These are phyloP conservation scores for Colletotrichum navitas DNA, from an alignment of 2,329 filamentous ascomycete species.

Conservation along the genomic window DNA sequence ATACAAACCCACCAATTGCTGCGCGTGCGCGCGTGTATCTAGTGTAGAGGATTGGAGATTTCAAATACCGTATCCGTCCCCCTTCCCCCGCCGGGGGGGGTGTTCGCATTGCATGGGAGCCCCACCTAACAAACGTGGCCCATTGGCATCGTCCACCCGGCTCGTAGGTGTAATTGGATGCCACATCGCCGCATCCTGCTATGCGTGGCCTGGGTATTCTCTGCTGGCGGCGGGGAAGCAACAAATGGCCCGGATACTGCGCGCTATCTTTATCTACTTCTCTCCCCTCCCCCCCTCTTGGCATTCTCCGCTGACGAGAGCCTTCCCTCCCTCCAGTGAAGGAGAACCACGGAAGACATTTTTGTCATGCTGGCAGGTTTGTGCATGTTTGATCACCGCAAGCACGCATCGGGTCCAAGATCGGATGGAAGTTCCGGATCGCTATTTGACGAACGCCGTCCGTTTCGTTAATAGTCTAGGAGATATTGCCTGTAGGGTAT, in stretches of 20 bases:
- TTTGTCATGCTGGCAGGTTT: not conserved
- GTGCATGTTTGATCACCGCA: constrained; percentile 26
- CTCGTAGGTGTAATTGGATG: not conserved
- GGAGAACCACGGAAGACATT: constrained; percentile 17
- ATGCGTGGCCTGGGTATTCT: not conserved
- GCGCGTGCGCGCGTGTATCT: not conserved
- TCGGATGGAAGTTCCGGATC: constrained; percentile 17
- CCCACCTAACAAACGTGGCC: constrained; percentile 1
- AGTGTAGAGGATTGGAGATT: constrained; percentile 13
- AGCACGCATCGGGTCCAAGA: constrained; percentile 19
- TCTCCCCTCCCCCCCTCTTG: not conserved
- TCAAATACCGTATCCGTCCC: constrained; percentile 27
- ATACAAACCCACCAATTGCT: constrained; percentile 16
- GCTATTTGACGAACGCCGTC: not conserved
- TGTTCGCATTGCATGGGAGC: not conserved
- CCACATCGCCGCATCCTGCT: not conserved
- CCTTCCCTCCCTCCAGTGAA: constrained; percentile 27
- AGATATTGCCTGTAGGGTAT: not conserved
- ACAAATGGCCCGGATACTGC: not conserved
- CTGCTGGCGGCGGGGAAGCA: not conserved
- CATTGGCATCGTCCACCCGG: constrained; percentile 23
- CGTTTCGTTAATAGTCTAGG: not conserved
- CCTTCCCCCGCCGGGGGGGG: too few species aligned
- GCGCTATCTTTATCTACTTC: constrained; percentile 13
- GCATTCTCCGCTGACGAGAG: constrained; percentile 18